These are phyloP conservation scores for Acanthamoeba triangularis DNA, from an alignment of 208 protist species.

Conservation along the genomic window DNA sequence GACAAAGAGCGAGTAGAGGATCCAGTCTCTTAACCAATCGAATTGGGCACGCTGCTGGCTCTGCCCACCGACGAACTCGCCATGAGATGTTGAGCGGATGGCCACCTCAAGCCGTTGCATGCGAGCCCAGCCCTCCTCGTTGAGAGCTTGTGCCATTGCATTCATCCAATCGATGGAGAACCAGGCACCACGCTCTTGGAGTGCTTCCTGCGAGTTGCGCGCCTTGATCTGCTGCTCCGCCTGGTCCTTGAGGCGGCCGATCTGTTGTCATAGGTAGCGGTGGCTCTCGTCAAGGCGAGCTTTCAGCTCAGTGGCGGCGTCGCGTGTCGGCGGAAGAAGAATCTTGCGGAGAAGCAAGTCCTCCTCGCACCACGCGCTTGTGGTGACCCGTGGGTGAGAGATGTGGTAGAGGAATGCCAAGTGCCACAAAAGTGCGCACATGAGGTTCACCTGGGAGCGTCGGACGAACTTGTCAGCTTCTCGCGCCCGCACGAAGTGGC, in stretches of 20 bases:
- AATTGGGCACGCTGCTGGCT: background rate
- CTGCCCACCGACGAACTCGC: background rate
- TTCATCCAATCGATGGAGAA: background rate
- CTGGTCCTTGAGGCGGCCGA: background rate
- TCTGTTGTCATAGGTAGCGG: background rate
- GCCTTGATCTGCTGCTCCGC: background rate
- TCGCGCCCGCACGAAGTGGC: slow-evolving; percentile 26
- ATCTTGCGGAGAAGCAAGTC: too few species aligned
- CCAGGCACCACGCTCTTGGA: background rate
- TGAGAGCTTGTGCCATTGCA: background rate
- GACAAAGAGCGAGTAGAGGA: background rate
- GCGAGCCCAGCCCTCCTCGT: slow-evolving; percentile 11
- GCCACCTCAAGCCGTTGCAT: background rate
- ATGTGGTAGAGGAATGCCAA: background rate
- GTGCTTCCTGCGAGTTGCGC: background rate
- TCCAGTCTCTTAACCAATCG: background rate
- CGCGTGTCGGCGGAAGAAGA: too few species aligned
- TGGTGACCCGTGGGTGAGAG: background rate
- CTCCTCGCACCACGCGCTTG: too few species aligned
- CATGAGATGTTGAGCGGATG: background rate
- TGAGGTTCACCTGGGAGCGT: slow-evolving; percentile 31
- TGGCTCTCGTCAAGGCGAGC: background rate
- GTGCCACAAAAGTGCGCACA: slow-evolving; percentile 15
- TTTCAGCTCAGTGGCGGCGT: background rate
- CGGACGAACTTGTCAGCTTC: background rate